Evolutionary conservation across 139 green algal species (phyloP), one percentile per base, ranked within the genome.

Genomic region (Chloropicon primus): DNA sequence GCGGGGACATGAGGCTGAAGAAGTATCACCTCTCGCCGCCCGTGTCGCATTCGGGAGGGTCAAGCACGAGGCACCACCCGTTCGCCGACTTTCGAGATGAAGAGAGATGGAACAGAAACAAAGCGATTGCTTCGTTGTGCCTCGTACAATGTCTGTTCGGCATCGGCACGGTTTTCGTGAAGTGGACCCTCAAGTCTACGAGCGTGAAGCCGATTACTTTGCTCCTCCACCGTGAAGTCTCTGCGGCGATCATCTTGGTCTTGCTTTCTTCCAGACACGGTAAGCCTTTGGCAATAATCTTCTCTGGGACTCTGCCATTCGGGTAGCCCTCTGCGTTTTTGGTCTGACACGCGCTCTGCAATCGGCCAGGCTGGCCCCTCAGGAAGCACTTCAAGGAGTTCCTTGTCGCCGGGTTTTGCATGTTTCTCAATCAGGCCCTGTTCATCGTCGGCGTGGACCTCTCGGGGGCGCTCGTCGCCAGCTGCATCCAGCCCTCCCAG

Each of bases 401-500:
- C 17, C 41, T 62, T 17, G 41, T 17, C 10, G 41, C 41, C 5
- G 86, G 84, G 26, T 24, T 84, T 17, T 86, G 80, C 77, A 71
- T 88, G 2, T 91, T 85, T 75, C 72, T 86, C 25, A 86, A 85
- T 26, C 88, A 93, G 83, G 82, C 91, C n/a, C 82, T 91, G 53
- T 93, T 88, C 80, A 90, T 93, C 76, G 27, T 90, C 21, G 89
- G 89, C 22, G 87, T 93, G 24, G 83, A 90, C 22, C 71, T 91
- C 27, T 88, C 85, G 1, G 89, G 89, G 17, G 89, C 92, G 25
- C 75, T 89, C 23, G 80, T 92, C 21, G 89, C 89, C 2, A 87
- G 86, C 0, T 92, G 88, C 85, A 91, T 93, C 83, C 89, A 93
- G 82, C 89, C 89, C 25, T 84, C 83, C 28, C 89, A 92, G 71